Evolutionary conservation across 1,139 yeast genomes (phyloP), one percentile per base, ranked within the genome.

Genomic region (Komagataea norvegica): DNA sequence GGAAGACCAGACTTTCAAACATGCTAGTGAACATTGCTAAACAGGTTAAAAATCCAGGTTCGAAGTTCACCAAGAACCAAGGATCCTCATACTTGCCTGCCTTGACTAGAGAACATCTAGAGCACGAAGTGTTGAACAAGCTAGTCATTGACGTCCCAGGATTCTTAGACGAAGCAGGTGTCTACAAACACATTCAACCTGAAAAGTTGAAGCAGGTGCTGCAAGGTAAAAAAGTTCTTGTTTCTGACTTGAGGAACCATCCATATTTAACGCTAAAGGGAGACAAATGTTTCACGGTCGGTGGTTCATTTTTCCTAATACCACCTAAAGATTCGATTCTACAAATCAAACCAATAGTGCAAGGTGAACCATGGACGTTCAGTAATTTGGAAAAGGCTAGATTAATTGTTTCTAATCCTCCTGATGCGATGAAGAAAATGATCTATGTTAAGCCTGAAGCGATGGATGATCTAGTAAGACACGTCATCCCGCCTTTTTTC

Each of bases 1-100:
- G 96, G 1, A 87, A 87, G 56, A 77, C 93, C 1, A 68, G 82
- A 1, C 54, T 87, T 21, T 68, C 81, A 3, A 74, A 70, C 47
- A 55, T 74, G n/a, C 49, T 80, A 23, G 48, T 75, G 13, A 60
- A 62, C 34, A 37, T 55, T 8, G 55, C 56, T 23, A 53, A 54
- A 35, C 37, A 36, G 33, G 13, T 41, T 30, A 36, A 40, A 35
- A 42, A 34, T 24, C 44, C 47, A 5, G 46, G 45, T 1, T 23
- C 42, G 1, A 37, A 33, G 29, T 36, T 37, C 13, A 26, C 34
- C n/a, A 39, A 41, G 25, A 35, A 42, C 19, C 26, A 29, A 29
- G 48, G 59, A 31, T 40, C 68, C 4, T 70, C 77, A 3, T 61
- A 62, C 39, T 54, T 75, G 39, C 85, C 86, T 0, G 79, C 81